Base-by-base conservation (phyloP, 176 grass and related monocot species). In the Cenchrus purpureus region DNA sequence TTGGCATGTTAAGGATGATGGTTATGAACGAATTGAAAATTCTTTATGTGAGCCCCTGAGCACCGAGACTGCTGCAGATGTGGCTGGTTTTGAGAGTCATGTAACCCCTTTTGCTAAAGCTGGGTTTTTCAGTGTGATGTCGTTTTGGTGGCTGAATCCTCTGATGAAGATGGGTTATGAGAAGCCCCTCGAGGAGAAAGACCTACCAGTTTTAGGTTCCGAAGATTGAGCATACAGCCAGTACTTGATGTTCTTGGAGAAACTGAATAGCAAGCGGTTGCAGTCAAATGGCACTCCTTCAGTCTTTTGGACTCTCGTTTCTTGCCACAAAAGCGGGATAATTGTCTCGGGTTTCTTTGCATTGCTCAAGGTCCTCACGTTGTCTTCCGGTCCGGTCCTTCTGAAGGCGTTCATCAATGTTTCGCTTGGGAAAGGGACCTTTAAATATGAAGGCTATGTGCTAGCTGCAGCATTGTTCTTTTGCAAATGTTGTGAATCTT, bases 141-240 rank as follows among this genome's bases (percentile, higher is more conserved):
- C 92, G 20, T 98, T 98, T 79, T 93, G 95, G 92, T 98, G 95
- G 92, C 51, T 98, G 71, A 98, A 95, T 43, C 65, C 82, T 65
- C 86, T 98, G 86, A 93, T 98, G 89, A 93, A 90, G 85, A 88
- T 86, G 76, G 95, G 95, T 32, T 90, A 91, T 45, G 71, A 87
- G 65, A 98, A 91, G 48, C 95, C 88, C 48, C 81, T 98, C 5
- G 92, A 98, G 78, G 95, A 91, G 55, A 91, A 87, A 86, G 95
- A 93, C 20, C 84, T 98, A 77, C 92, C 92, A 37, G 37, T 79
- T 58, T 76, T 98, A 68, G 75, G 77, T 32, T 16, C 49, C 28
- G 60, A 71, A 25, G 95, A 98, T 77, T 79, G 10, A 78, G 91
- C 95, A 20, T 76, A 83, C 42, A 88, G 59, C 55, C 86, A 91